Evolutionary conservation across 1,284 basidiomycete genomes (phyloP).

Genomic region (Rhodotorula sp.): DNA sequence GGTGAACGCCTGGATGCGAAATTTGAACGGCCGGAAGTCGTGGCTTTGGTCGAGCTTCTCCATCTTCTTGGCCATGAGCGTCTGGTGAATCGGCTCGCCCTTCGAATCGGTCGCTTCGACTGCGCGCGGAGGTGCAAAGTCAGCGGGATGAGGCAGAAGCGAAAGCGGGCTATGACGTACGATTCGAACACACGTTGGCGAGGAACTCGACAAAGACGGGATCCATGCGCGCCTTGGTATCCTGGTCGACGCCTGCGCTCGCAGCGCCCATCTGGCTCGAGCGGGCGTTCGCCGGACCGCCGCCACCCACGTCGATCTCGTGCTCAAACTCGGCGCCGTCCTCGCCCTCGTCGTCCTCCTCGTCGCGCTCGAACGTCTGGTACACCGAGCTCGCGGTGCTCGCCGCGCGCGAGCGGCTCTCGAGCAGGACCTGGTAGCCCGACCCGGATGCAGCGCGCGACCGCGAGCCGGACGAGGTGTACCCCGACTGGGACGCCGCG

Average conservation of each 20-base stretch:
- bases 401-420: constrained; percentile 37
- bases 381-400: constrained; percentile 39
- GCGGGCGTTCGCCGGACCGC: constrained; percentile 5
- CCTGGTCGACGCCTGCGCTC: constrained; percentile 54
- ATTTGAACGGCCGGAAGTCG: constrained; percentile 98
- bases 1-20: constrained; percentile 97
- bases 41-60: constrained; percentile 89
- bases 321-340: constrained; percentile 30
- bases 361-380: constrained; percentile 35
- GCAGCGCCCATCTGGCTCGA: constrained; percentile 40
- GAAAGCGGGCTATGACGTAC: constrained; percentile 59
- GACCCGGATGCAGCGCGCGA: constrained; percentile 42
- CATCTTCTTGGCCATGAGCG: constrained; percentile 96
- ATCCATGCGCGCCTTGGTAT: constrained; percentile 80
- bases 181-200: constrained; percentile 83
- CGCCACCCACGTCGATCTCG: constrained; percentile 23
- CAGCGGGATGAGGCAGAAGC: not conserved
- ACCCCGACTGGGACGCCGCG: constrained; percentile 38
- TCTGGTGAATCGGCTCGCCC: constrained; percentile 97
- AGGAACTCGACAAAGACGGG: constrained; percentile 89
- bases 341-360: constrained; percentile 34
- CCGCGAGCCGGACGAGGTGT: constrained; percentile 38
- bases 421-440: constrained; percentile 40
- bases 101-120: constrained; percentile 91
- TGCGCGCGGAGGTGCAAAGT: constrained; percentile 49